Base-by-base conservation (phyloP, 257 asterid species). In the Solanum bukasovii region DNA sequence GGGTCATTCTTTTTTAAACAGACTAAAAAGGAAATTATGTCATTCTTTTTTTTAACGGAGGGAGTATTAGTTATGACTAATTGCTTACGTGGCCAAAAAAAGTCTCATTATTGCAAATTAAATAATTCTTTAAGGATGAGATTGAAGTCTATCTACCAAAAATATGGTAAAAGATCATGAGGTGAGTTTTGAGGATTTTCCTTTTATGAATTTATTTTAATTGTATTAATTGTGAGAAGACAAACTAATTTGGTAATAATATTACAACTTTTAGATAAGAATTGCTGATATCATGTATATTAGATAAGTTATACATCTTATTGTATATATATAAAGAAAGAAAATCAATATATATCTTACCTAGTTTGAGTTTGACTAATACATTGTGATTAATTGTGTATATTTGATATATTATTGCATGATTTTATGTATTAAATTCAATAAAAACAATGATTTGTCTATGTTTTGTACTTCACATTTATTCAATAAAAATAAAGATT, bases 1-100 rank as follows among this genome's bases (percentile, higher is more conserved):
- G 4, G 8, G 0, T 52, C 9, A 1, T 52, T 52, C 1, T 52
- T 52, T 52, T 0, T 16, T 0, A 52, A 16, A 52, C 3, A 2
- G 0, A 52, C 1, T 52, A 52, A 52, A 49, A 49, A 52, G 0
- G 3, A 52, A 52, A 52, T 0, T 16, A 52, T 0, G 8, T 16
- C 9, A 52, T 49, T 52, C 0, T 49, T 6, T 0, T 52, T 52
- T 16, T 0, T 16, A 16, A 52, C 1, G 0, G 61, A 52, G 0
- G 23, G 9, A 52, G 9, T 52, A 16, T 52, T 52, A 16, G 23
- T 52, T 52, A 52, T 52, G 23, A 52, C n/a, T 77, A 77, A 7
- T 25, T 77, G n/a, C 61, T 40, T 75, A 7, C 20, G 56, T 38
- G 20, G 61, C 13, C 4, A 23, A 18, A 77, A 14, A 4, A 40